Base-by-base conservation (phyloP, 805 yeast species). In the Kregervanrija delftensis region DNA sequence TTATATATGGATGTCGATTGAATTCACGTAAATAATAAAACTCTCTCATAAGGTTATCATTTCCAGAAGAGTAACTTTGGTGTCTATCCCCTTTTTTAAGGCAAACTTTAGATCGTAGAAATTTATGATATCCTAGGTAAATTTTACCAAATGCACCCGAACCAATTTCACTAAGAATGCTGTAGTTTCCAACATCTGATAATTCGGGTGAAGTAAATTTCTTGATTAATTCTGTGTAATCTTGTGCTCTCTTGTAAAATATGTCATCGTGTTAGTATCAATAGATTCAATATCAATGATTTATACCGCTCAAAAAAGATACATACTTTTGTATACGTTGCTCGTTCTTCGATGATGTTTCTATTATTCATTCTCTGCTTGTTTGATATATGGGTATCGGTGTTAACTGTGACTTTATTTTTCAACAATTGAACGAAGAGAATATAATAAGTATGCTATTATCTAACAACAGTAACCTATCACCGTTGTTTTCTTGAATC, bases 141-240 rank as follows among this genome's bases (percentile, higher is more conserved):
- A 89, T 96, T 57, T 85, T 86, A 8, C 98, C 97, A 71, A 89
- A 91, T 3, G 95, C 76, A 9, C 97, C 97, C 55, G 86, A 89
- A 2, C 97, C 98, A 16, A 91, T 83, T 51, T 82, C 86, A 46
- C 79, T 70, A 6, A 79, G 56, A 8, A 93, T 77, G 42, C 73
- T 68, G 58, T 91, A 91, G 62, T 85, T 87, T 1, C 99, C 98
- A 11, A 91, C 81, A 44, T 81, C 85, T 40, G 68, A 68, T 37
- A 81, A 64, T 36, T 74, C 78, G 9, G 75, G 56, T 14, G 50
- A 54, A 1, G 60, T 54, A 45, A 64, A 62, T 37, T 49, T 48
- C 40, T 60, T 55, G 62, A 70, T 35, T 69, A 73, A 40, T 57
- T 64, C 53, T 51, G 69, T 56, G 39, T 64, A 64, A 41, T 64